Evolutionary conservation across 2,329 filamentous ascomycete species (phyloP), one percentile per base, ranked within the genome.

Genomic region (Alternaria infectoria): DNA sequence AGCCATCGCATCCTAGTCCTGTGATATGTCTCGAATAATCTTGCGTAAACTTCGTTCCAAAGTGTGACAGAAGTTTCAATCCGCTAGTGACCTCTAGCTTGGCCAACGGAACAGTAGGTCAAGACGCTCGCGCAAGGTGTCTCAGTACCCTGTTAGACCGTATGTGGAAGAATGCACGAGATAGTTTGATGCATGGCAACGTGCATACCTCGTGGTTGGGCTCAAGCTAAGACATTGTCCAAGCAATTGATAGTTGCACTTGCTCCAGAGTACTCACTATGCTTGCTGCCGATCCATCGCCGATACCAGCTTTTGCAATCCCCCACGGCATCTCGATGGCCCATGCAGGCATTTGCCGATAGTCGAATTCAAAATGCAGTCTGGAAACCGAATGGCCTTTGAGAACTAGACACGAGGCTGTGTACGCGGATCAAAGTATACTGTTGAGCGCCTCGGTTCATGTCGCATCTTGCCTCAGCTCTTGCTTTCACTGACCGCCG

Each of bases 171-270:
- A 40, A 46, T 19, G 49, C 15, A 47, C 55, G 30, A 46, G 19
- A 46, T 44, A 26, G 54, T 45, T 32, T 54, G 40, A 40, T 50
- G 47, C 40, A 52, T 43, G 52, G 54, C 15, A 57, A 44, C 25
- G 45, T 61, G 52, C 59, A 57, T 51, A 36, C 59, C 54, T 61
- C 59, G 59, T 61, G 59, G 45, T 47, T 50, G 59, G 59, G 45
- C 54, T 59, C 32, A 50, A 28, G 57, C 57, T 59, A 40, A 23
- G 13, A 36, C 17, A 36, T 30, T 50, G 45, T 43, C 30, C 30
- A 57, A 19, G 23, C 25, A 23, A 7, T 57, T 57, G 49, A 57
- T 45, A 45, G 8, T 46, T 45, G n/a, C 45, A 47, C 45, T 28
- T 43, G 40, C 30, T 61, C 45, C 36, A 57, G 54, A 32, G 45